phyloP scores from a whole-genome alignment of 805 yeast species.

The Ogataea populi-albae region DNA sequence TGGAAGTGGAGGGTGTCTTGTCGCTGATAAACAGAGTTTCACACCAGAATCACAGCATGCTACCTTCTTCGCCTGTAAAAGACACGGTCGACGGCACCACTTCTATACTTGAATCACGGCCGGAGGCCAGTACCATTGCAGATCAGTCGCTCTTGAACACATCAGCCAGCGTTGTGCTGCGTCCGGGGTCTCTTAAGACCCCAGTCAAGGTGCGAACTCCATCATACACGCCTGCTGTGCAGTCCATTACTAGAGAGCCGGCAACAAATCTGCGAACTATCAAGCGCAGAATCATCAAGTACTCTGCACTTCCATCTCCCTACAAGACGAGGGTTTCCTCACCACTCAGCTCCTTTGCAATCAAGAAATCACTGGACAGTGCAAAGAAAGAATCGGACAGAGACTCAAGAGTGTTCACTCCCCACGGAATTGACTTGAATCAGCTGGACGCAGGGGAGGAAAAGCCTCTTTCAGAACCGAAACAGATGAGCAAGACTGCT shows the following conservation, averaged over 20 bases:
- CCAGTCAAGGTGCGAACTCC: constrained; percentile 27
- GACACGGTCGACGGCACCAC: neutral
- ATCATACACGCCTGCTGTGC: constrained; percentile 23
- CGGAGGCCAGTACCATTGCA: neutral
- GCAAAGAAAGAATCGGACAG: constrained; percentile 4
- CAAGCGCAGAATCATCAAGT: constrained; percentile 29
- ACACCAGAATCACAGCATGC: constrained; percentile 15
- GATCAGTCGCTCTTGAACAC: constrained; percentile 18
- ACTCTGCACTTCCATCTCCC: constrained; percentile 29
- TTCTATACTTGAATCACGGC: neutral
- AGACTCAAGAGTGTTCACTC: constrained; percentile 6
- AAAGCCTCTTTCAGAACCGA: neutral
- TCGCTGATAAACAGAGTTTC: constrained; percentile 49
- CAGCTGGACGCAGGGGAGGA: constrained; percentile 12
- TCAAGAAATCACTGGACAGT: constrained; percentile 13
- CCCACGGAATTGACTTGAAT: constrained; percentile 18
- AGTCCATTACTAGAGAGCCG: constrained; percentile 12
- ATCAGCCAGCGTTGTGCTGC: constrained; percentile 18
- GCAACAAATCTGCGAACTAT: constrained; percentile 16
- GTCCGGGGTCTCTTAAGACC: constrained; percentile 23
- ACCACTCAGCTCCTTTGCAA: constrained; percentile 26
- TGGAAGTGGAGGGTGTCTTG: constrained; percentile 80
- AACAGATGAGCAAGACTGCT: constrained; percentile 26
- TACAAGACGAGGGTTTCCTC: constrained; percentile 26
- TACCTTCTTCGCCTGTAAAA: constrained; percentile 8